Conservation (phyloP, 2,329 filamentous ascomycete genomes). For the Fusarium sp. region DNA sequence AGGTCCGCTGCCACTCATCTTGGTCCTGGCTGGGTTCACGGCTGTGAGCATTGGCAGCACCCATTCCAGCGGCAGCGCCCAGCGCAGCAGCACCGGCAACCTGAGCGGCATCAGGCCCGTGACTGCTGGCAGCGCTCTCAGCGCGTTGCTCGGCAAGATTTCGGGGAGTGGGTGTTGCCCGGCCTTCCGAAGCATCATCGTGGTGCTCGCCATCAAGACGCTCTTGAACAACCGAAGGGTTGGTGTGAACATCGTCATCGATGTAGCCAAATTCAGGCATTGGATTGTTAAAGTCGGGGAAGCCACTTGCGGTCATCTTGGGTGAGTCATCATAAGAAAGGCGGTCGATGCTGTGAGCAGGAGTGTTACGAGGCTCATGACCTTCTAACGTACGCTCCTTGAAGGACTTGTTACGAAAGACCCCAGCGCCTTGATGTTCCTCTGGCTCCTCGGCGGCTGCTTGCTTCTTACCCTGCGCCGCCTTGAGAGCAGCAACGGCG, state of each 20-base stretch:
- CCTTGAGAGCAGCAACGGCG: slow-evolving; percentile 63
- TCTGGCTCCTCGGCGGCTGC: slow-evolving; percentile 48
- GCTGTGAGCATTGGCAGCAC: slow-evolving; percentile 54
- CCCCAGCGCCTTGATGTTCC: slow-evolving; percentile 59
- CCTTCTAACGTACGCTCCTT: slow-evolving; percentile 70
- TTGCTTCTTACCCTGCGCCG: slow-evolving; percentile 58
- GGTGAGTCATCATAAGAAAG: slow-evolving; percentile 62
- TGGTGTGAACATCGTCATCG: slow-evolving; percentile 78
- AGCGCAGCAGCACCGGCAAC: slow-evolving; percentile 61
- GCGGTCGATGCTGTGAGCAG: slow-evolving; percentile 67
- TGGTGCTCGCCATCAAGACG: slow-evolving; percentile 65
- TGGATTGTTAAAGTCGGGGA: slow-evolving; percentile 75
- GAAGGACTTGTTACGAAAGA: slow-evolving; percentile 70
- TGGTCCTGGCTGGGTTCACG: slow-evolving; percentile 65
- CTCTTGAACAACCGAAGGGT: slow-evolving; percentile 84
- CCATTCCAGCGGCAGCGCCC: slow-evolving; percentile 54
- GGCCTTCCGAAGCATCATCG: slow-evolving; percentile 63
- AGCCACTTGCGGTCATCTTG: slow-evolving; percentile 72
- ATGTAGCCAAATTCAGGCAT: slow-evolving; percentile 80
- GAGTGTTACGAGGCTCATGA: slow-evolving; percentile 63
- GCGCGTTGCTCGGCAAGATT: slow-evolving; percentile 42
- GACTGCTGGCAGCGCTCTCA: slow-evolving; percentile 46
- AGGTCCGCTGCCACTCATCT: slow-evolving; percentile 71
- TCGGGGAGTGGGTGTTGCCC: slow-evolving; percentile 59
- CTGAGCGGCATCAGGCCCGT: slow-evolving; percentile 58